Base-by-base conservation (phyloP, 2,329 filamentous ascomycete species). In the Ascochyta rabiei region DNA sequence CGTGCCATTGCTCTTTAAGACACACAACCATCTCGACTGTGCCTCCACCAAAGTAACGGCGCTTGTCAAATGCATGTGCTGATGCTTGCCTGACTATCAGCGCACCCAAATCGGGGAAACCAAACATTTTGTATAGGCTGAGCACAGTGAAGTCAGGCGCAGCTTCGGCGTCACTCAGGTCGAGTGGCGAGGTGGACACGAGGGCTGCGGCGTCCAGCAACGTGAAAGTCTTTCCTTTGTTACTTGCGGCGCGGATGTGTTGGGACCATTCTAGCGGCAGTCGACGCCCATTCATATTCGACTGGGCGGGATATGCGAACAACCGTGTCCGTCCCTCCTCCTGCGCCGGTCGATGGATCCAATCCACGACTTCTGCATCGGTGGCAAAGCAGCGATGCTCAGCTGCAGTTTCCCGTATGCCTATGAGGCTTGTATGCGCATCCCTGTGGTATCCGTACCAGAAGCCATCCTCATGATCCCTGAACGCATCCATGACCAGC, bases 81-180 rank as follows among this genome's bases (percentile, higher is more conserved):
- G 89, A 84, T 28, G 84, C 81, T 63, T 90, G 92, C 37, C 89
- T 86, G 12, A 98, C 86, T 26, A 98, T 86, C 53, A 99, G 77
- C 1, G 88, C 92, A 1, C 93, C 93, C 2, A 98, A 80, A 70
- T 98, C 91, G 0, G 93, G 93, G 61, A 97, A 97, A 1, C 95
- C 93, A 73, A 98, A 98, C n/a, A 97, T 93, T 74, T 98, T 99
- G 78, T 97, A 96, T 60, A 98, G 86, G 73, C 93, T 97, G 37
- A 98, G 69, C 0, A 91, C 89, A 0, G 86, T 88, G 62, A 98
- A 98, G 72, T 98, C 93, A 1, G 93, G 90, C 0, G 89, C 86
- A 0, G 76, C 70, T 0, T 79, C 77, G 0, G 81, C 64, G 62
- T 89, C 77, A 50, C 84, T 80, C 2, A 98, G 78, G 67, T 96